Evolutionary conservation across 108 stramenopile species (phyloP), one percentile per base, ranked within the genome.

Genomic region (Skeletonema potamos): DNA sequence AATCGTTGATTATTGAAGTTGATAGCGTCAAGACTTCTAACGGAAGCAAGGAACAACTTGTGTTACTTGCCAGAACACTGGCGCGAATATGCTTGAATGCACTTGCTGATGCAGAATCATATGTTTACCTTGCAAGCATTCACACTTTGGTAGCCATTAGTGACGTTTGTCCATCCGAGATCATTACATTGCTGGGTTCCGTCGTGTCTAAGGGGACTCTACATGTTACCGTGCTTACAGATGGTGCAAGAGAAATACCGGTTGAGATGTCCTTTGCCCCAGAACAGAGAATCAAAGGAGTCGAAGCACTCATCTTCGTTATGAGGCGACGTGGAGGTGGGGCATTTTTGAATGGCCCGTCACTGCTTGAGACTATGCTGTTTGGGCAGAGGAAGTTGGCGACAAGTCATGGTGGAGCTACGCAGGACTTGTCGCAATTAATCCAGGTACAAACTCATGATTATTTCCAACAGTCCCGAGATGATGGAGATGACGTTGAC

Each of bases 101-200:
- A 36, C 80, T 95, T 34, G 65, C 74, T 6, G 94, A 95, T 73
- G 18, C 75, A 15, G 94, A 95, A 82, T 95, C 94, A 30, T 95
- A 92, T 65, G 94, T 95, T 27, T 95, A 87, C 44, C 81, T 95
- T 22, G 94, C 94, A 34, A 87, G 90, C 4, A 87, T 95, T 55
- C 91, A 95, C 62, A 87, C 91, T 27, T 62, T 95, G 54, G 91
- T 88, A 29, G 76, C 84, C 12, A 73, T 91, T 10, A 84, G 88
- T 26, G 91, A 92, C 69, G 66, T 82, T 11, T 62, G 61, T 34
- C 88, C 90, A 29, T 51, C 27, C 39, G 46, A 82, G 9, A 76
- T 89, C 30, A 62, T 93, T 17, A 87, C 92, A 5, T 10, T 85
- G 22, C 54, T 88, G 22, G 87, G 75, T 34, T 15, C 24, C 54